These are phyloP conservation scores for Penicillium sp. DNA, from an alignment of 2,329 filamentous ascomycete genomes.

Conservation along the genomic window DNA sequence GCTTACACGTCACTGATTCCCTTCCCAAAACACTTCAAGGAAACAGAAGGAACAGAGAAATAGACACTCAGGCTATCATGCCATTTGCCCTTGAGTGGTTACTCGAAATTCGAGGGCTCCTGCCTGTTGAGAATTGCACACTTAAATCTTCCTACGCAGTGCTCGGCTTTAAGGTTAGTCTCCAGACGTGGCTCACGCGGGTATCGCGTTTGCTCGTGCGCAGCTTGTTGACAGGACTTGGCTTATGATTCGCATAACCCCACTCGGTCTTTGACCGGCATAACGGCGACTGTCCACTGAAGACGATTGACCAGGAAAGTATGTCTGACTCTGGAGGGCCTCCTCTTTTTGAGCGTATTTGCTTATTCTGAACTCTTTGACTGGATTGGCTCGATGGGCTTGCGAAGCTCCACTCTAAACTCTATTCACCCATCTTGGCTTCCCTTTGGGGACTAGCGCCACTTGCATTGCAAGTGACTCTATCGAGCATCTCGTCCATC, in stretches of 20 bases:
- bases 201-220: not conserved
- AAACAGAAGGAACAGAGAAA: too few species aligned
- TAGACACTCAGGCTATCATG: too few species aligned
- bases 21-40: too few species aligned
- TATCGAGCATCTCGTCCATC: not conserved
- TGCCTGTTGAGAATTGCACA: too few species aligned
- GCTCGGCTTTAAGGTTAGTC: too few species aligned
- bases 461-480: not conserved
- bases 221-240: not conserved
- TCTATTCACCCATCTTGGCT: constrained; percentile 10
- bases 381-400: not conserved
- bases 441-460: constrained; percentile 7
- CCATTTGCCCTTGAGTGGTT: too few species aligned
- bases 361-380: not conserved
- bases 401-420: not conserved
- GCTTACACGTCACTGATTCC: too few species aligned
- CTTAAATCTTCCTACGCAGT: too few species aligned
- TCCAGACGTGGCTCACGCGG: too few species aligned
- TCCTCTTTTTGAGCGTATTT: not conserved
- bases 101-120: too few species aligned
- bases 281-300: not conserved
- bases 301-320: not conserved
- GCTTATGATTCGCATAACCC: not conserved
- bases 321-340: not conserved
- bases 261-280: not conserved